Evolutionary conservation across 2,329 filamentous ascomycete species (phyloP).

Genomic region (Aspergillus tamarii): DNA sequence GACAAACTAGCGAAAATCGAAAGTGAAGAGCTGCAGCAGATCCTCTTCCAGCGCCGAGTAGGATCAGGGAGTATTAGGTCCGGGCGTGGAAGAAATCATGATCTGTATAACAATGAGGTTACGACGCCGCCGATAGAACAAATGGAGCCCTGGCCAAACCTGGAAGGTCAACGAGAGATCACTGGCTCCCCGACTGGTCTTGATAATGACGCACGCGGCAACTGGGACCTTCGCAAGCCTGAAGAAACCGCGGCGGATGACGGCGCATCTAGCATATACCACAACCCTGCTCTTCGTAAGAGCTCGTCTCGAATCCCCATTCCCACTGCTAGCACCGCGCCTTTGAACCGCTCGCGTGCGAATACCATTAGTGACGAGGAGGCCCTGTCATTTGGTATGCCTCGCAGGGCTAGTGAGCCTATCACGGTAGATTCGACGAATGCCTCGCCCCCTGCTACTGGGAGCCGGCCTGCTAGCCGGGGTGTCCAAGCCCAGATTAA

Average conservation of each 20-base stretch:
- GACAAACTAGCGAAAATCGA: conserved; percentile 56
- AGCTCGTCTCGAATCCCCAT: conserved; percentile 82
- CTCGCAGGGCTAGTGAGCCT: conserved; percentile 68
- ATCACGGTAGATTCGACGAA: conserved; percentile 28
- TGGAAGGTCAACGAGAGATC: conserved; percentile 38
- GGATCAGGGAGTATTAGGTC: conserved; percentile 42
- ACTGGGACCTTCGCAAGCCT: conserved; percentile 74
- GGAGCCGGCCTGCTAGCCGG: conserved; percentile 37
- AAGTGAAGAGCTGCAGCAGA: conserved; percentile 54
- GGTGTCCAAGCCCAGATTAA: conserved; percentile 32
- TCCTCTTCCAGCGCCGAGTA: conserved; percentile 44
- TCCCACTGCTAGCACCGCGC: conserved; percentile 75
- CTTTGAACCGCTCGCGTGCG: conserved; percentile 65
- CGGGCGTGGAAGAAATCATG: conserved; percentile 42
- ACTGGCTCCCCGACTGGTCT: conserved; percentile 38
- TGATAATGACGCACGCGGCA: conserved; percentile 50
- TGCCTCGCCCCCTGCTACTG: conserved; percentile 29
- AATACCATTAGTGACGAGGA: conserved; percentile 65
- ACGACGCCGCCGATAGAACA: conserved; percentile 33
- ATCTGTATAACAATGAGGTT: conserved; percentile 36
- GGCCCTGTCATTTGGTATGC: conserved; percentile 61
- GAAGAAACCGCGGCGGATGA: conserved; percentile 71
- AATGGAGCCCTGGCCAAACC: conserved; percentile 38
- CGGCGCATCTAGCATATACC: conserved; percentile 52
- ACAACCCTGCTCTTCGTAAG: conserved; percentile 59